phyloP scores from a whole-genome alignment of 2,329 filamentous ascomycete genomes.

The Verticillium tricorpus region DNA sequence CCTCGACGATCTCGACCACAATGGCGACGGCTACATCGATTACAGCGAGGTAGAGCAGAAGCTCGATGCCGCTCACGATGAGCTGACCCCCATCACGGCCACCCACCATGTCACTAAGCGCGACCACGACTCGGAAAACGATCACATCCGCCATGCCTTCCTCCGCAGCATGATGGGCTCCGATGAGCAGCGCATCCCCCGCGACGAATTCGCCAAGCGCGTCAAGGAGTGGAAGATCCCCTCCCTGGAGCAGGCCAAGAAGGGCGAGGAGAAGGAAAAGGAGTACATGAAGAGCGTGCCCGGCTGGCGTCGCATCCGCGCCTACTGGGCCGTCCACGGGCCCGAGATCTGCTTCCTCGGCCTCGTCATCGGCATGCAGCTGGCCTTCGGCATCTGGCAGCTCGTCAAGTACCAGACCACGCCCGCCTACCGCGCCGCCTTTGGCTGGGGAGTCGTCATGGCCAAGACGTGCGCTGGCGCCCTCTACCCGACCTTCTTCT shows the following conservation, averaged over 20 bases:
- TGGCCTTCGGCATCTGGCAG: slow-evolving; percentile 52
- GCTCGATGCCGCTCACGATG: slow-evolving; percentile 46
- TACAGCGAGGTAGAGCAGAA: slow-evolving; percentile 49
- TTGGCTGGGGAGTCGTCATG: slow-evolving; percentile 52
- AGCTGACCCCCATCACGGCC: slow-evolving; percentile 41
- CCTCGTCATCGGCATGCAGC: slow-evolving; percentile 40
- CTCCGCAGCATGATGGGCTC: slow-evolving; percentile 44
- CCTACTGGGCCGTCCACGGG: slow-evolving; percentile 52
- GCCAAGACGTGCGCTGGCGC: slow-evolving; percentile 51
- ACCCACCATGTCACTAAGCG: slow-evolving; percentile 39
- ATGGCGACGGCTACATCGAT: slow-evolving; percentile 46
- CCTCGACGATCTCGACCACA: slow-evolving; percentile 46
- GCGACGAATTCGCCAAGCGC: slow-evolving; percentile 38
- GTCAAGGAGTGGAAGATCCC: slow-evolving; percentile 44
- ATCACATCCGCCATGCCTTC: slow-evolving; percentile 43
- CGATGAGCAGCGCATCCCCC: slow-evolving; percentile 35
- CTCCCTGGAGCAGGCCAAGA: slow-evolving; percentile 40
- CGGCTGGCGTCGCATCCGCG: slow-evolving; percentile 38
- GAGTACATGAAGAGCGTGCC: slow-evolving; percentile 41
- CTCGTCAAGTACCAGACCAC: slow-evolving; percentile 46
- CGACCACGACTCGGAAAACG: slow-evolving; percentile 20
- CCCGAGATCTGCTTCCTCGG: slow-evolving; percentile 45
- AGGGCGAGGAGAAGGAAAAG: slow-evolving; percentile 40
- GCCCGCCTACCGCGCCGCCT: slow-evolving; percentile 38
- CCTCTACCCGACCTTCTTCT: slow-evolving; percentile 54